Conservation (phyloP, 495 filamentous ascomycete genomes). For the Tuber melanosporum region DNA sequence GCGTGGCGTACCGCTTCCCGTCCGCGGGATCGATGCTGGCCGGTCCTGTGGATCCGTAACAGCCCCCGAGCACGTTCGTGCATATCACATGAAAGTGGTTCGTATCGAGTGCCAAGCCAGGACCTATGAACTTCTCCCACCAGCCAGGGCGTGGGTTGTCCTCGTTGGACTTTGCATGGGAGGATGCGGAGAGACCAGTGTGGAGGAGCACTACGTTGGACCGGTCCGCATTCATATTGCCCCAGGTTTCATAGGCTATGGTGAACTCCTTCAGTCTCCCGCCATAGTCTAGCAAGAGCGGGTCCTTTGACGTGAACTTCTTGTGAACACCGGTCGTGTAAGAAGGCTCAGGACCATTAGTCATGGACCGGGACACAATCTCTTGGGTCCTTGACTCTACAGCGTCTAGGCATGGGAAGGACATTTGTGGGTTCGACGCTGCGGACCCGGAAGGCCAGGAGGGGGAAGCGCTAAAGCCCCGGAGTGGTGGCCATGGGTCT, state of each 20-base stretch:
- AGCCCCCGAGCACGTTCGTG: conserved; percentile 93
- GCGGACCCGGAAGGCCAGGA: conserved; percentile 6
- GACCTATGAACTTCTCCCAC: conserved; percentile 99
- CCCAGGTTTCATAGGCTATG: conserved; percentile 94
- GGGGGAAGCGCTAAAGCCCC: conserved; percentile 7
- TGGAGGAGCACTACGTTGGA: conserved; percentile 90
- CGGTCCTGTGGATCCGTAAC: conserved; percentile 92
- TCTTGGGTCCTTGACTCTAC: conserved; percentile 79
- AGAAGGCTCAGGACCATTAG: conserved; percentile 76
- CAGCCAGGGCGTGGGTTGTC: conserved; percentile 83
- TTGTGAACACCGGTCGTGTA: conserved; percentile 83
- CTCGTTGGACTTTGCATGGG: conserved; percentile 84
- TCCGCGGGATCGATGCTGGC: conserved; percentile 82
- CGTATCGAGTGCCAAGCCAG: conserved; percentile 78
- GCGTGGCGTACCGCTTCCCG: conserved; percentile 80
- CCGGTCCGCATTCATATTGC: conserved; percentile 66
- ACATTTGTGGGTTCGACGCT: conserved; percentile 77
- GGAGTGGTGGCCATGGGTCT: not conserved
- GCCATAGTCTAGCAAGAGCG: conserved; percentile 87
- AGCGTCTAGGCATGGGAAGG: conserved; percentile 91
- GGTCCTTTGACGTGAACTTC: conserved; percentile 62
- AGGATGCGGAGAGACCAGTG: conserved; percentile 90
- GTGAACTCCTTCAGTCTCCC: conserved; percentile 78
- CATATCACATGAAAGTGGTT: conserved; percentile 89
- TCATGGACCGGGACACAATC: conserved; percentile 55